Evolutionary conservation across 257 asterid species (phyloP).

Genomic region (Rubia yunnanensis): DNA sequence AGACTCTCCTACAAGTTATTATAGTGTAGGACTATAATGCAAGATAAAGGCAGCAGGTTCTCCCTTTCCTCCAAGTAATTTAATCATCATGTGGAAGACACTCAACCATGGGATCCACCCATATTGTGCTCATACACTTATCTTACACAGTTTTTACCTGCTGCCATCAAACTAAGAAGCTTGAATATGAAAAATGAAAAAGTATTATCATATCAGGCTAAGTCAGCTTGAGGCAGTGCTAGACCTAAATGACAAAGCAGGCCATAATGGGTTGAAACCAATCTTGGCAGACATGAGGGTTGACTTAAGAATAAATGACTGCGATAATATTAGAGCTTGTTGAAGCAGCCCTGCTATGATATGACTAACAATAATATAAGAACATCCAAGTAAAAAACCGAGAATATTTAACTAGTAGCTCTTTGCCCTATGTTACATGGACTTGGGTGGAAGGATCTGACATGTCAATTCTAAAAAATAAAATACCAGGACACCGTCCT

Average conservation of each 20-base stretch:
- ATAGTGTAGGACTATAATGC: background rate
- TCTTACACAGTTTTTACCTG: background rate
- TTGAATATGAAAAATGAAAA: background rate
- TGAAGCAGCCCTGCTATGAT: background rate
- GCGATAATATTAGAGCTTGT: background rate
- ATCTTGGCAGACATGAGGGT: background rate
- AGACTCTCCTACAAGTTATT: background rate
- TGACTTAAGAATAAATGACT: background rate
- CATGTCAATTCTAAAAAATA: background rate
- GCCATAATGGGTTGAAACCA: background rate
- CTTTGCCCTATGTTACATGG: background rate
- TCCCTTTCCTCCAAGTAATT: background rate
- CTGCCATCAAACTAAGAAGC: background rate
- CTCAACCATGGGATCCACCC: too few relatives aligned
- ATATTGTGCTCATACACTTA: too few relatives aligned
- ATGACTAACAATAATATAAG: background rate
- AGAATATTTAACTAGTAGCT: background rate
- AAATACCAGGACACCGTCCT: background rate
- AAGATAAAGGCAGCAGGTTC: background rate
- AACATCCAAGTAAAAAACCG: background rate
- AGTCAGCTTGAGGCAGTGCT: background rate
- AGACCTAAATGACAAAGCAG: background rate
- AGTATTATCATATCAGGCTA: background rate
- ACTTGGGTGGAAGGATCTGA: background rate
- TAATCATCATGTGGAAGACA: too few relatives aligned